These are phyloP conservation scores for Auriscalpium vulgare DNA, from an alignment of 768 basidiomycete genomes.

Conservation along the genomic window DNA sequence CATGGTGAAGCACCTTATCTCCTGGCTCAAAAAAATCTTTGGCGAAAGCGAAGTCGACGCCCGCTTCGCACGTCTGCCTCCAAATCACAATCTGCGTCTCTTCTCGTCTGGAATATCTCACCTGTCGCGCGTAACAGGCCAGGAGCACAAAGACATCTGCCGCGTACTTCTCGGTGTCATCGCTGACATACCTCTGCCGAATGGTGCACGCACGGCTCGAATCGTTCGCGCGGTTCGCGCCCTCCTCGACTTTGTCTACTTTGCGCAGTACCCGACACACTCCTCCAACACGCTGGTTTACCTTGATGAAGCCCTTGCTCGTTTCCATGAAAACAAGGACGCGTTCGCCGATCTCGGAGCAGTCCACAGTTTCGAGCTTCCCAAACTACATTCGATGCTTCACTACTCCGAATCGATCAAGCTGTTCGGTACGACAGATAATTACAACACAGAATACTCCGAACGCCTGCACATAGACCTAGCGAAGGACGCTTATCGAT, in stretches of 20 bases:
- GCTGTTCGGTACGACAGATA: background rate
- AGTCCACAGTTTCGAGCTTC: background rate
- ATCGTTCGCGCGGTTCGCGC: background rate
- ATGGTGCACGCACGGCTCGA: background rate
- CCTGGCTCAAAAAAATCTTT: background rate
- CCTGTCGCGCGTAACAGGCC: slow-evolving; percentile 33
- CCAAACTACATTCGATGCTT: background rate
- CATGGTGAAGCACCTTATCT: background rate
- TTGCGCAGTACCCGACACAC: background rate
- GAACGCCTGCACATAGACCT: background rate
- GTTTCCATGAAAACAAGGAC: background rate
- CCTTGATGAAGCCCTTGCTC: background rate
- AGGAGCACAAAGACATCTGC: slow-evolving; percentile 30
- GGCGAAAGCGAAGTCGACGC: slow-evolving; percentile 27
- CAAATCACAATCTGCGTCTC: slow-evolving; percentile 24
- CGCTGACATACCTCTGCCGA: background rate
- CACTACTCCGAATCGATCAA: background rate
- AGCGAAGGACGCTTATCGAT: background rate
- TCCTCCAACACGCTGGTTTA: background rate
- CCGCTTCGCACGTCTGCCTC: slow-evolving; percentile 21
- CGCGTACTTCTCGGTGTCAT: background rate
- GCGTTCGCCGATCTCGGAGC: background rate
- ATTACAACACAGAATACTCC: background rate
- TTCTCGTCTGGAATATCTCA: slow-evolving; percentile 27
- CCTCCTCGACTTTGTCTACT: background rate